Base-by-base conservation (phyloP, 768 basidiomycete genomes). In the Termitomyces sp. region DNA sequence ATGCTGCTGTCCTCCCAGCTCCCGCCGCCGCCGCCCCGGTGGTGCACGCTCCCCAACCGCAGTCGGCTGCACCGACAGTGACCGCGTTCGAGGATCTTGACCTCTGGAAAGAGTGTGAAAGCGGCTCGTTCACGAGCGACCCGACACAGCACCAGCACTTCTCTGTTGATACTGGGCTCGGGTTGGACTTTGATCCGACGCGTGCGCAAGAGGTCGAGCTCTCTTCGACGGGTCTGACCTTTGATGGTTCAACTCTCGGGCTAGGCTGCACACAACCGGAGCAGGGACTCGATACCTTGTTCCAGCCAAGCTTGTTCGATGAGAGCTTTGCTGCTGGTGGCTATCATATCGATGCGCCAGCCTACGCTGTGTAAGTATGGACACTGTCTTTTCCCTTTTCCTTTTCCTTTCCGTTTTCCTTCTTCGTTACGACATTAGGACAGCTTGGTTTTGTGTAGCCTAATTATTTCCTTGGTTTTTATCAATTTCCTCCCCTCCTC, bases 11-110 rank as follows among this genome's bases (percentile, higher is more conserved):
- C n/a, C 58, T 56, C 3, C 56, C 53, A 8, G 46, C 39, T 20
- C 47, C 45, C 36, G 4, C 50, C 28, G 4, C 50, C 28, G 36
- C 57, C 15, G 49, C 49, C 34, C 59, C 66, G 13, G 33, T 65
- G 26, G 52, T 65, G n/a, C 66, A 66, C 55, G 69, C 69, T 2
- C 68, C 68, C 2, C 66, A 66, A 36, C 69, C 68, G 0, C 64
- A 63, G 8, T 45, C 48, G 12, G 58, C 62, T 10, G 31, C 58
- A n/a, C 49, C 60, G n/a, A 56, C 44, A 18, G 34, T 52, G 12
- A 61, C 41, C 1, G 56, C 56, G 34, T 65, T 65, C 52, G 51
- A 48, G 9, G 63, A 65, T 34, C 51, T 52, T 12, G 56, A 53
- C 3, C 47, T 60, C 5, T 52, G 51, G 51, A 52, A 52, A 22